Conservation (phyloP, 805 yeast genomes). For the Saccharomycopsis vini region DNA sequence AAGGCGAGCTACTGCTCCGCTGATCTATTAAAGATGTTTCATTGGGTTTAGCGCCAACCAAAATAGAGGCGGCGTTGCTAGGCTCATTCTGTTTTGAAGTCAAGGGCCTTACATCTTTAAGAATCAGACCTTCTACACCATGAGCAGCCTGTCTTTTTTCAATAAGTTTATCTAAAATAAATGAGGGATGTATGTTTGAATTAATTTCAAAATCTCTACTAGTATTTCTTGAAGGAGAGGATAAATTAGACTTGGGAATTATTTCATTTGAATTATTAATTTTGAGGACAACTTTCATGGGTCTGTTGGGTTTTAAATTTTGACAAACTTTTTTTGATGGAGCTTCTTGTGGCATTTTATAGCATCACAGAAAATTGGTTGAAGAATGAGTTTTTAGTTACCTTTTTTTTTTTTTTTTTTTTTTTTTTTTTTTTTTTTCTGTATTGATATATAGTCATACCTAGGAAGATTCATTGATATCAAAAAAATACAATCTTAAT, state of each 20-base stretch:
- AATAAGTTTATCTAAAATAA: constrained; percentile 13
- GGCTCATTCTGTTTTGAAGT: constrained; percentile 17
- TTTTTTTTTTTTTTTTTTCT: too few relatives aligned
- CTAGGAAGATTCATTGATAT: too few relatives aligned
- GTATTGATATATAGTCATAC: too few relatives aligned
- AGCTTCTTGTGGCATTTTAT: neutral
- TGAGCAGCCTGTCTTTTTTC: constrained; percentile 17
- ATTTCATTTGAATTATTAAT: constrained; percentile 14
- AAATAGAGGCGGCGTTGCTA: constrained; percentile 11
- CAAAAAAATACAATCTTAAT: too few relatives aligned
- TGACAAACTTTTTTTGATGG: neutral
- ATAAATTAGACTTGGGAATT: constrained; percentile 12
- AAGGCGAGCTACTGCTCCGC: neutral
- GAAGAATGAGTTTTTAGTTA: too few relatives aligned
- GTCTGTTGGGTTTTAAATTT: constrained; percentile 3
- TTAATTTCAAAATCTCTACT: neutral
- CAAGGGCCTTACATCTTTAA: constrained; percentile 11
- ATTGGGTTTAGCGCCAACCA: too few relatives aligned
- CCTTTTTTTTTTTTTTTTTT: too few relatives aligned
- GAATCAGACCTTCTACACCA: constrained; percentile 12
- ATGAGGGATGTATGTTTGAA: constrained; percentile 13
- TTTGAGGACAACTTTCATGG: constrained; percentile 12
- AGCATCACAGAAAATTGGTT: too few relatives aligned
- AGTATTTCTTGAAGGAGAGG: neutral
- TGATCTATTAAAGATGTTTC: neutral